Evolutionary conservation across 805 yeast species (phyloP).

Genomic region (Suhomyces pyralidae): DNA sequence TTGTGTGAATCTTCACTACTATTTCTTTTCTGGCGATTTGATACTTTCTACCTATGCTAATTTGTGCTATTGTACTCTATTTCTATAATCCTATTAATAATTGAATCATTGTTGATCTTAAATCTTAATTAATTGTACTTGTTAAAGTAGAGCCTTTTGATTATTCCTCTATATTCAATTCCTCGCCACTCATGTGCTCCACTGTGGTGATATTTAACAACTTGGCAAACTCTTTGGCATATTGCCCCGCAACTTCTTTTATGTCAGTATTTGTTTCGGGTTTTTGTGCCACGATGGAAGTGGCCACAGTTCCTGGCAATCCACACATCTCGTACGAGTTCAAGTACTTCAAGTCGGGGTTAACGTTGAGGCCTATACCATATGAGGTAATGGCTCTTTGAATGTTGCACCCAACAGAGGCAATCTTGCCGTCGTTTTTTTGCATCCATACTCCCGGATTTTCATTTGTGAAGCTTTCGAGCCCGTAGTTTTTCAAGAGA

Average conservation of each 20-base stretch:
- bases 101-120: neutral
- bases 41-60: neutral
- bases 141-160: no score
- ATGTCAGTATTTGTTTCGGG: conserved; percentile 9
- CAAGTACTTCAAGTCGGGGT: conserved; percentile 68
- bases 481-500: conserved; percentile 34
- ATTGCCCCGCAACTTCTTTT: conserved; percentile 29
- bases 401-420: conserved; percentile 86
- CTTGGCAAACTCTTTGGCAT: conserved; percentile 37
- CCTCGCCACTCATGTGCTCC: conserved; percentile 36
- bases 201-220: conserved; percentile 29
- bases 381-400: conserved; percentile 83
- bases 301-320: conserved; percentile 50
- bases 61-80: neutral
- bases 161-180: conserved; percentile 10
- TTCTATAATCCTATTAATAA: neutral
- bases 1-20: no score
- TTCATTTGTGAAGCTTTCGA: conserved; percentile 52
- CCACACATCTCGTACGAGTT: conserved; percentile 85
- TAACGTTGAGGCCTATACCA: conserved; percentile 80
- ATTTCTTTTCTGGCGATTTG: neutral
- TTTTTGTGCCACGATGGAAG: conserved; percentile 25
- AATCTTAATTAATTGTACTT: no score
- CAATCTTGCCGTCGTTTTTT: conserved; percentile 56
- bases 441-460: conserved; percentile 88